Evolutionary conservation across 139 green algal genomes (phyloP).

Genomic region (Tetradesmus obliquus): DNA sequence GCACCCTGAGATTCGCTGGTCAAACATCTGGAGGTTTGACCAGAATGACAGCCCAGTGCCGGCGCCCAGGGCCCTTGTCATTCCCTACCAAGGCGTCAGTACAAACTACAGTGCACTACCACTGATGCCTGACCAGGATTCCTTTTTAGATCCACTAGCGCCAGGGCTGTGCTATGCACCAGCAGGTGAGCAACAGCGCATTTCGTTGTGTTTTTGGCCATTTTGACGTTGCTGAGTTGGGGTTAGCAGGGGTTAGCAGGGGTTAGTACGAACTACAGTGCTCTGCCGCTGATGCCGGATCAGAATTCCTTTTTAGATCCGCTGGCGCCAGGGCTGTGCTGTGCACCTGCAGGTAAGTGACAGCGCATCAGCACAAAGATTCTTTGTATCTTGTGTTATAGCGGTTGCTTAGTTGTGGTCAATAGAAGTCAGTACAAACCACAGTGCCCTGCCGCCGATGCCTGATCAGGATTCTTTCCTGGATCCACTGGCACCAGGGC

Average conservation of each 20-base stretch:
- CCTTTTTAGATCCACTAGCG: neutral
- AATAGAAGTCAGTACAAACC: too few relatives aligned
- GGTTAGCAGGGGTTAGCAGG: too few relatives aligned
- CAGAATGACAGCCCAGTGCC: constrained; percentile 4
- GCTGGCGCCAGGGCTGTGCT: neutral
- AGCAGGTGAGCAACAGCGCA: neutral
- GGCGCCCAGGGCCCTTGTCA: neutral
- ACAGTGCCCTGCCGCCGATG: neutral
- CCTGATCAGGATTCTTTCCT: neutral
- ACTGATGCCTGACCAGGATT: constrained; percentile 3
- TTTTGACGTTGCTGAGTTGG: too few relatives aligned
- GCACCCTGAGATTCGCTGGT: neutral
- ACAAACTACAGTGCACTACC: constrained; percentile 18
- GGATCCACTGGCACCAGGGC: neutral
- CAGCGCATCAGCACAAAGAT: too few relatives aligned
- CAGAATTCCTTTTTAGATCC: neutral
- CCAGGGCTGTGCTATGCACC: constrained; percentile 30
- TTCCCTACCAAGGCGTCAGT: constrained; percentile 24
- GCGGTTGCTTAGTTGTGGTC: too few relatives aligned
- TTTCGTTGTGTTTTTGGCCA: too few relatives aligned
- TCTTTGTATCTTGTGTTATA: too few relatives aligned
- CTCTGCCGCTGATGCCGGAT: constrained; percentile 9
- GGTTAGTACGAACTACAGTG: too few relatives aligned
- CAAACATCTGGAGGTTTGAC: neutral
- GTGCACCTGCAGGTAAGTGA: neutral